Conservation (phyloP, 805 yeast genomes). For the Candida corydali region DNA sequence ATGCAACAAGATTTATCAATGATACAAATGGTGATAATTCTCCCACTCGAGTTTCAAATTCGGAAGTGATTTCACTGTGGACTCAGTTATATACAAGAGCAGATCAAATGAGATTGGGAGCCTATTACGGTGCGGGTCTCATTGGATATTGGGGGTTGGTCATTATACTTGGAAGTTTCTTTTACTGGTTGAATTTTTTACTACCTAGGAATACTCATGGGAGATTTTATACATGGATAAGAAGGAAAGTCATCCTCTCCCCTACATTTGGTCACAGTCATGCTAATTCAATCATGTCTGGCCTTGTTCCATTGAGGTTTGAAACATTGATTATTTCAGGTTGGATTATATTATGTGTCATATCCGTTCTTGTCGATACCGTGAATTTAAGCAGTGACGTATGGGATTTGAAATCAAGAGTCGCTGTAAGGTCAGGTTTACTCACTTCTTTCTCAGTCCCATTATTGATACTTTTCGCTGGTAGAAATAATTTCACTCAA, state of each 20-base stretch:
- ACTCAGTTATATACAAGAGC: neutral
- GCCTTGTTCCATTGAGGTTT: conserved; percentile 47
- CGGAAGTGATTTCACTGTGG: neutral
- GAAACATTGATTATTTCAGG: conserved; percentile 41
- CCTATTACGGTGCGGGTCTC: conserved; percentile 30
- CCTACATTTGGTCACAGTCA: conserved; percentile 15
- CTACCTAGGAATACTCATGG: conserved; percentile 19
- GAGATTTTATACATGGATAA: conserved; percentile 13
- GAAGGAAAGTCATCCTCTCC: conserved; percentile 16
- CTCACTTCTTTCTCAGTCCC: conserved; percentile 53
- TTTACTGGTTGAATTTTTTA: conserved; percentile 20
- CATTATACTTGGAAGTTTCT: conserved; percentile 26
- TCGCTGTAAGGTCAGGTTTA: conserved; percentile 56
- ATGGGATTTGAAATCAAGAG: conserved; percentile 36
- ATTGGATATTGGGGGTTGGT: conserved; percentile 37
- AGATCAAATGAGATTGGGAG: conserved; percentile 17
- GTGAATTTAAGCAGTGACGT: conserved; percentile 47
- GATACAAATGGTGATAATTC: neutral
- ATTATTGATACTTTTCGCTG: conserved; percentile 58
- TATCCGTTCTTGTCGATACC: conserved; percentile 38
- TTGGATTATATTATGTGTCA: conserved; percentile 32
- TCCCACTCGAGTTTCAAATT: conserved; percentile 1
- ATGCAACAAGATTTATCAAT: conserved; percentile 36
- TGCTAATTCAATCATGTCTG: conserved; percentile 7
- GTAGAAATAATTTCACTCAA: conserved; percentile 65